Evolutionary conservation across 192 early-diverging fungal genomes (phyloP).

Genomic region (Backusella psychrophila): DNA sequence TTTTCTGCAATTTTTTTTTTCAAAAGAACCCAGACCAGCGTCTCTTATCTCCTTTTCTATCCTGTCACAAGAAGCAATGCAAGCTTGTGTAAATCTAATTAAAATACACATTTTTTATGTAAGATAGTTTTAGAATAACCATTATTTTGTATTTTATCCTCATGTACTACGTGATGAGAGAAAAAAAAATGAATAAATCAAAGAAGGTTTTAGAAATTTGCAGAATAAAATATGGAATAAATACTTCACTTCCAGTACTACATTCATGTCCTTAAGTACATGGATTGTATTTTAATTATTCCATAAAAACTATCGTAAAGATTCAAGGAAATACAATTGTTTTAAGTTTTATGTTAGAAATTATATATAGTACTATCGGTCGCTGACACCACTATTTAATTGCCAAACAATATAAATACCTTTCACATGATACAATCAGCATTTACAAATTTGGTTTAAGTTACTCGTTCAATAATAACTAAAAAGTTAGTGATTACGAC

Average conservation of each 20-base stretch:
- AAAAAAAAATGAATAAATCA: background rate
- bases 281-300: background rate
- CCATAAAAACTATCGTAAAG: background rate
- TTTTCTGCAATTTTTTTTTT: background rate
- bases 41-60: background rate
- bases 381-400: background rate
- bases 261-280: background rate
- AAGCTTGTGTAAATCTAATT: conserved; percentile 8
- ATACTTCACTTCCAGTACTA: background rate
- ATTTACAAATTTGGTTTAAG: background rate
- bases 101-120: conserved; percentile 5
- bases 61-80: background rate
- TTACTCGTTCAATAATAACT: background rate
- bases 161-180: background rate
- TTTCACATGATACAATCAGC: background rate
- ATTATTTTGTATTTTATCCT: background rate
- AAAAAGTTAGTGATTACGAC: background rate
- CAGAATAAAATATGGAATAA: background rate
- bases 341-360: background rate
- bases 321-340: background rate
- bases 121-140: background rate
- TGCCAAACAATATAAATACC: background rate
- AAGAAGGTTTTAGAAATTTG: background rate
- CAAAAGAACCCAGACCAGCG: background rate
- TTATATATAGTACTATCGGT: background rate